Evolutionary conservation across 1,284 basidiomycete species (phyloP).

Genomic region (Microbotryum intermedium): DNA sequence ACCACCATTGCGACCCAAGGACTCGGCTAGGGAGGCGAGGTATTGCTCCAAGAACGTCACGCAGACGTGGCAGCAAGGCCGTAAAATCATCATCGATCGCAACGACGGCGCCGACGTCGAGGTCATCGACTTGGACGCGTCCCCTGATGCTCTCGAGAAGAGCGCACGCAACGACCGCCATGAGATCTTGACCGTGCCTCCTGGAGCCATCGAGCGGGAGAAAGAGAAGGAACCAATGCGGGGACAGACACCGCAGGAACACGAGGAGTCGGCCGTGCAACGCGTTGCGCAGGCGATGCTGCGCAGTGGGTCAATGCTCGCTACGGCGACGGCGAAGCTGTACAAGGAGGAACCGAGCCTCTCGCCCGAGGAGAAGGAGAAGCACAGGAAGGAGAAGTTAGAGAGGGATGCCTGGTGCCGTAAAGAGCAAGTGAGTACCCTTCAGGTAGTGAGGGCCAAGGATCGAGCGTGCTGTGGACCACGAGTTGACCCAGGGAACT

Average conservation of each 20-base stretch:
- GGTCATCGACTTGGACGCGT: constrained; percentile 25
- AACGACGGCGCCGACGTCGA: constrained; percentile 29
- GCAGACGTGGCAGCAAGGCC: constrained; percentile 25
- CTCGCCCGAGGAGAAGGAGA: constrained; percentile 14
- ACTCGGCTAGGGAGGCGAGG: constrained; percentile 19
- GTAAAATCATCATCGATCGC: constrained; percentile 32
- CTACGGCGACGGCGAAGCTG: not conserved
- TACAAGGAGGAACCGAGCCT: constrained; percentile 5
- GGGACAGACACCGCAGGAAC: constrained; percentile 7
- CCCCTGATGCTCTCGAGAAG: constrained; percentile 2
- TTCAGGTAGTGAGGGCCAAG: not conserved
- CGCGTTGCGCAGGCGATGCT: constrained; percentile 18
- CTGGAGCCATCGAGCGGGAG: constrained; percentile 14
- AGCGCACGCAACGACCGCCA: not conserved
- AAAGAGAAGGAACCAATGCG: not conserved
- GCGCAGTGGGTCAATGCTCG: constrained; percentile 2
- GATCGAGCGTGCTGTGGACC: constrained; percentile 9
- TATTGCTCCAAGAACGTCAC: constrained; percentile 14
- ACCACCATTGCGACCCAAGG: not conserved
- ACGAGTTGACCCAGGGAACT: not conserved
- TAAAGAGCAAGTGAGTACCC: constrained; percentile 16
- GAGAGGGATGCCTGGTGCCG: constrained; percentile 32
- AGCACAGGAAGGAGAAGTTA: constrained; percentile 22
- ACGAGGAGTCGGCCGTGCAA: constrained; percentile 12
- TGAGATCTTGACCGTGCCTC: constrained; percentile 7